phyloP scores from a whole-genome alignment of 495 filamentous ascomycete genomes.

The Penicillium verhagenii region DNA sequence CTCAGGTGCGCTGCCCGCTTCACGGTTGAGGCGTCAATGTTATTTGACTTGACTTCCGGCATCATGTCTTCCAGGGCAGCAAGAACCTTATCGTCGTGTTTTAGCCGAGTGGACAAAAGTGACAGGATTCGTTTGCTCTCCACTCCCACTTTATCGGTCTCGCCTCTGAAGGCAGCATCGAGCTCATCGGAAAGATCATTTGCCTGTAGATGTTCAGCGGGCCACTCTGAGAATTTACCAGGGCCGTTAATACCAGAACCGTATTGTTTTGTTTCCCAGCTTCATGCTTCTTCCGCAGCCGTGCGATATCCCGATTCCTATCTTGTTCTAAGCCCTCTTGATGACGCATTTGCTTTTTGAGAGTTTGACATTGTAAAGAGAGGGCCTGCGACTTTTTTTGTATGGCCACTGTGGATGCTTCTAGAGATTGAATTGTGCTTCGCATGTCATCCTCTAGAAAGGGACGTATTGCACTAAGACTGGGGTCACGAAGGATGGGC shows the following conservation, averaged over 20 bases:
- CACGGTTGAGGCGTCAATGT: conserved; percentile 28
- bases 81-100: conserved; percentile 40
- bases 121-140: conserved; percentile 40
- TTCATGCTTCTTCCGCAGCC: conserved; percentile 39
- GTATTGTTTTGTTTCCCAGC: conserved; percentile 34
- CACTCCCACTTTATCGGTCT: conserved; percentile 30
- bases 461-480: conserved; percentile 33
- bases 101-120: conserved; percentile 33
- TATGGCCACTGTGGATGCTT: conserved; percentile 36
- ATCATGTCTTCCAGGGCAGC: conserved; percentile 28
- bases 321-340: conserved; percentile 24
- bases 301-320: conserved; percentile 26
- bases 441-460: conserved; percentile 42
- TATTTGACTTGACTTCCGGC: conserved; percentile 27
- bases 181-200: conserved; percentile 35
- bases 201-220: conserved; percentile 31
- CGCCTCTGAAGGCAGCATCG: conserved; percentile 27
- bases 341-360: conserved; percentile 27
- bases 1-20: conserved; percentile 30
- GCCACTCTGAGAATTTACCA: neutral
- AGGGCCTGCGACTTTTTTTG: conserved; percentile 35
- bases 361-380: conserved; percentile 28
- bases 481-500: conserved; percentile 25
- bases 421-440: conserved; percentile 34
- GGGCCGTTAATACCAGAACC: conserved; percentile 29